Evolutionary conservation across 2,329 filamentous ascomycete species (phyloP).

Genomic region (Plenodomus tracheiphilus): DNA sequence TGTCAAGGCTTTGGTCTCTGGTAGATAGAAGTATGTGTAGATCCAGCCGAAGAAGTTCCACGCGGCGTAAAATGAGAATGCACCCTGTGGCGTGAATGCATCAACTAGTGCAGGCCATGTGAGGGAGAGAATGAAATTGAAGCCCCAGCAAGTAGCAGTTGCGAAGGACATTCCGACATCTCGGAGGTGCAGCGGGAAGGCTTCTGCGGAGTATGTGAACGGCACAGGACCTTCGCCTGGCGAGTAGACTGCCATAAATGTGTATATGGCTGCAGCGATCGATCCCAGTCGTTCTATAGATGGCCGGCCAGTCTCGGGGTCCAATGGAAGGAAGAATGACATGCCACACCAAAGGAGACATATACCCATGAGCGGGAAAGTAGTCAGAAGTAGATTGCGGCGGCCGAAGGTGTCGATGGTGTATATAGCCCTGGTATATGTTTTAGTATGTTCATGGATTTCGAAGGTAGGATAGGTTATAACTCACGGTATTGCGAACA

Average conservation of each 20-base stretch:
- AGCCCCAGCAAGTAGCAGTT: conserved; percentile 61
- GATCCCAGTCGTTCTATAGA: conserved; percentile 31
- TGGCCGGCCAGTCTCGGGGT: conserved; percentile 10
- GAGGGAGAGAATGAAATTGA: conserved; percentile 58
- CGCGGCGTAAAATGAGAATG: conserved; percentile 60
- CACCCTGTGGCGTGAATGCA: conserved; percentile 56
- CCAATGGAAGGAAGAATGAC: conserved; percentile 30
- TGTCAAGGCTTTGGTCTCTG: conserved; percentile 36
- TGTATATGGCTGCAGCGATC: conserved; percentile 33
- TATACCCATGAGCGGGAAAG: conserved; percentile 53
- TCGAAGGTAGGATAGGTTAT: neutral
- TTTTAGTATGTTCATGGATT: neutral
- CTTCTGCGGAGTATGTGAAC: conserved; percentile 48
- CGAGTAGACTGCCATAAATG: conserved; percentile 50
- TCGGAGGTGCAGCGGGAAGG: conserved; percentile 51
- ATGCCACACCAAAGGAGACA: conserved; percentile 37
- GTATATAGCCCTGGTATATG: conserved; percentile 32
- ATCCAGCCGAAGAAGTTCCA: conserved; percentile 60
- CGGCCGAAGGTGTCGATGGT: conserved; percentile 52
- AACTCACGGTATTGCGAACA: conserved; percentile 47
- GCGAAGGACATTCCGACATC: conserved; percentile 48
- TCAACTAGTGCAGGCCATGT: conserved; percentile 57
- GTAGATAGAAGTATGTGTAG: conserved; percentile 34
- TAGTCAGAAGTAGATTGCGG: conserved; percentile 49
- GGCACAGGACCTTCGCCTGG: conserved; percentile 37